These are phyloP conservation scores for Penicillium glabrum DNA, from an alignment of 2,329 filamentous ascomycete species.

Conservation along the genomic window DNA sequence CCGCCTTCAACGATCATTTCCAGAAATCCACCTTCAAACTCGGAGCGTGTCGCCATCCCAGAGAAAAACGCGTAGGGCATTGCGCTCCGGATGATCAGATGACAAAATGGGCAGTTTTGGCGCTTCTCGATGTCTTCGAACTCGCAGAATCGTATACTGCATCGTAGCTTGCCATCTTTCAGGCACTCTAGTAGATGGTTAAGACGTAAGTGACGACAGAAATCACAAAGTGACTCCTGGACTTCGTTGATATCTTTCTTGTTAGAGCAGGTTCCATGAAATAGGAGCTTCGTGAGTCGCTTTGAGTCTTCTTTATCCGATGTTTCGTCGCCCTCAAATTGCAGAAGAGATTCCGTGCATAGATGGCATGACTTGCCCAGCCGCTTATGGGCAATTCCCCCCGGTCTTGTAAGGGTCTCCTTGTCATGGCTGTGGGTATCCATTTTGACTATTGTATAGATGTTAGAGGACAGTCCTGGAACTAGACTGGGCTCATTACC, in stretches of 20 bases:
- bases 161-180: background rate
- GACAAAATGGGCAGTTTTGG: background rate
- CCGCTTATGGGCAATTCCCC: no score
- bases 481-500: background rate
- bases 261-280: background rate
- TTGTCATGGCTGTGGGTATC: background rate
- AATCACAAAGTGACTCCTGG: background rate
- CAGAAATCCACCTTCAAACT: background rate
- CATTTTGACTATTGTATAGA: background rate
- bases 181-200: background rate
- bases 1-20: background rate
- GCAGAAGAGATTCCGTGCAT: background rate
- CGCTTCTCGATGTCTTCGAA: background rate
- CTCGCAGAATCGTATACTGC: background rate
- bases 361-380: background rate
- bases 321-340: background rate
- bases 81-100: background rate
- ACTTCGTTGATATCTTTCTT: background rate
- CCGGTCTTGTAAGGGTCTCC: background rate
- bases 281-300: background rate
- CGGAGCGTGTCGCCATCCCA: background rate
- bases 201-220: background rate
- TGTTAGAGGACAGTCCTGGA: background rate
- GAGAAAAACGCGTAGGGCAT: background rate
- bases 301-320: background rate